A percentile compares a stretch with the other conserved stretches of the same genome.
Conservation (phyloP, 2,329 filamentous ascomycete genomes). For the Ascochyta lentis region DNA sequence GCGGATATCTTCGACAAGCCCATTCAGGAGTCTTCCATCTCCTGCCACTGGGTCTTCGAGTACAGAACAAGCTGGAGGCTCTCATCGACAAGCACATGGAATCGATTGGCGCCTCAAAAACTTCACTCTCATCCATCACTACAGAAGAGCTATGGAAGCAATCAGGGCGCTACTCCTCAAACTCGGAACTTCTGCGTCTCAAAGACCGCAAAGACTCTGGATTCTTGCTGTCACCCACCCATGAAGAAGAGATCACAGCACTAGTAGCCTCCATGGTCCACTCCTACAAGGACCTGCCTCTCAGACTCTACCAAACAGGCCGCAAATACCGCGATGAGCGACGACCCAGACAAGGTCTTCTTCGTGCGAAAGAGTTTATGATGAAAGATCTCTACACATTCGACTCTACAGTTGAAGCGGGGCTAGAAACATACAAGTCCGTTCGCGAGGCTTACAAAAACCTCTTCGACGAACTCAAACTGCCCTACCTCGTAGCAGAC, state of each 20-base stretch:
- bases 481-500: slow-evolving; percentile 84
- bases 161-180: slow-evolving; percentile 79
- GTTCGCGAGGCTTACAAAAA: slow-evolving; percentile 76
- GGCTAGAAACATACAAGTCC: slow-evolving; percentile 78
- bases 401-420: slow-evolving; percentile 71
- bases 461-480: slow-evolving; percentile 81
- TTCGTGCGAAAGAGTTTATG: slow-evolving; percentile 87
- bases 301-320: slow-evolving; percentile 89
- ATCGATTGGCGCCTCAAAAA: slow-evolving; percentile 77
- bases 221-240: slow-evolving; percentile 86
- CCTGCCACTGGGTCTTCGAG: slow-evolving; percentile 82
- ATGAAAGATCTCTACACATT: slow-evolving; percentile 99
- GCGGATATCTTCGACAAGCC: slow-evolving; percentile 62
- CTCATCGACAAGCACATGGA: slow-evolving; percentile 91
- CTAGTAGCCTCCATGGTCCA: slow-evolving; percentile 75
- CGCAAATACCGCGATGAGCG: slow-evolving; percentile 95
- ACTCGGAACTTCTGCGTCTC: slow-evolving; percentile 85
- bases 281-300: slow-evolving; percentile 85
- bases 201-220: slow-evolving; percentile 76
- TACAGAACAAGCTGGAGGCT: slow-evolving; percentile 85
- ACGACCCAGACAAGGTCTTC: slow-evolving; percentile 83
- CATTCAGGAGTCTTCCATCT: slow-evolving; percentile 93
- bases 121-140: slow-evolving; percentile 84
- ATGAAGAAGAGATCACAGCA: slow-evolving; percentile 93
- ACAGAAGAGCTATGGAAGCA: slow-evolving; percentile 82